Conservation (phyloP, 257 asterid species). For the Solanum bukasovii region DNA sequence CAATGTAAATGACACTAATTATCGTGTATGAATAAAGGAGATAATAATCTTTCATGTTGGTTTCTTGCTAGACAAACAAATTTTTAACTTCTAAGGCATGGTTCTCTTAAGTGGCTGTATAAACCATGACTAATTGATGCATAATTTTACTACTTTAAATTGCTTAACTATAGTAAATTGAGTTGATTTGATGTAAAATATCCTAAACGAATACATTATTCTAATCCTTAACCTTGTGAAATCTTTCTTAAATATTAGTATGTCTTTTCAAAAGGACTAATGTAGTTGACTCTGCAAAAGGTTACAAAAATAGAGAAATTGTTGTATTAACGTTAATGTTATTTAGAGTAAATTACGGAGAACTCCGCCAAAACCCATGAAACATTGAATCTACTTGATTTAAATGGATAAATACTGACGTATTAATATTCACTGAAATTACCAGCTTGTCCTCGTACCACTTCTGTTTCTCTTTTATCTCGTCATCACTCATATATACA, state of each 20-base stretch:
- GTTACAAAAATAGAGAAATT: not conserved
- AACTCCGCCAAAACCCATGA: not conserved
- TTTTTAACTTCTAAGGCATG: not conserved
- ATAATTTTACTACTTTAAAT: not conserved
- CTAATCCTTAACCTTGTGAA: not conserved
- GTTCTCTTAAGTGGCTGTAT: not conserved
- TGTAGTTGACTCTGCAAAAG: not conserved
- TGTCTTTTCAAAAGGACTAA: not conserved
- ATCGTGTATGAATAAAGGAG: not conserved
- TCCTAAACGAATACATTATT: not conserved
- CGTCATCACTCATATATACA: not conserved
- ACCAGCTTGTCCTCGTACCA: not conserved
- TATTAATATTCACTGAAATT: not conserved
- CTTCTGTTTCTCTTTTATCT: not conserved
- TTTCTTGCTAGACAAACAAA: not conserved
- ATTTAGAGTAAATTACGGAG: not conserved
- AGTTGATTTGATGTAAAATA: not conserved
- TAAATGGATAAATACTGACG: not conserved
- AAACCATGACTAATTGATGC: not conserved
- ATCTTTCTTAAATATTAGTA: not conserved
- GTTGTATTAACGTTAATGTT: not conserved
- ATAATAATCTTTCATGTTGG: not conserved
- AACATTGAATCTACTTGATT: not conserved
- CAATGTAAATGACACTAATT: not conserved
- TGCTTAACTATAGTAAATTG: not conserved